These are phyloP conservation scores for Microsporum ferrugineum DNA, from an alignment of 2,329 filamentous ascomycete species.

Conservation along the genomic window DNA sequence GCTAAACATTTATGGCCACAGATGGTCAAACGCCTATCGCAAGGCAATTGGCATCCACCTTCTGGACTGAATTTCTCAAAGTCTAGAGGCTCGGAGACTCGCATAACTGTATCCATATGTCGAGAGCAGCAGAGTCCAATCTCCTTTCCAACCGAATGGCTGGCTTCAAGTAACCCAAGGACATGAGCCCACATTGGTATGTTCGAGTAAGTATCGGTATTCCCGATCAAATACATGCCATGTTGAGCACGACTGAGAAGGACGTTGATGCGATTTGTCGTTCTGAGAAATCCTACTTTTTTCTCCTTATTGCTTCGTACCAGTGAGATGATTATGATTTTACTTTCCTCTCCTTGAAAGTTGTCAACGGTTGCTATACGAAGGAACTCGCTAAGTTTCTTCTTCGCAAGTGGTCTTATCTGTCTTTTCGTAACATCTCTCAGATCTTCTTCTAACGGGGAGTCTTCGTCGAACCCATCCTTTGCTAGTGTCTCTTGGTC, in stretches of 20 bases:
- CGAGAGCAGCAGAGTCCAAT: slow-evolving; percentile 40
- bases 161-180: slow-evolving; percentile 5
- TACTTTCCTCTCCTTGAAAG: slow-evolving; percentile 27
- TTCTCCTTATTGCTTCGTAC: slow-evolving; percentile 23
- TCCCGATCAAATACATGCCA: slow-evolving; percentile 26
- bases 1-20: slow-evolving; percentile 38
- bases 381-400: not conserved
- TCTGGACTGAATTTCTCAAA: slow-evolving; percentile 48
- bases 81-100: slow-evolving; percentile 44
- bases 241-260: slow-evolving; percentile 22
- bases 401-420: not conserved
- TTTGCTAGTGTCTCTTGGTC: slow-evolving; percentile 46
- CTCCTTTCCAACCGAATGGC: slow-evolving; percentile 1
- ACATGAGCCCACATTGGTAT: slow-evolving; percentile 11
- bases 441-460: not conserved
- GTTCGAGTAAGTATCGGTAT: slow-evolving; percentile 6
- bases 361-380: slow-evolving; percentile 5
- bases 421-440: not conserved
- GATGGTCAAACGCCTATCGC: slow-evolving; percentile 30
- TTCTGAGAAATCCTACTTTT: slow-evolving; percentile 23
- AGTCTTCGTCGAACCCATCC: slow-evolving; percentile 20
- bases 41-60: slow-evolving; percentile 48
- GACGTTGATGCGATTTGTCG: slow-evolving; percentile 26
- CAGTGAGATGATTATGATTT: slow-evolving; percentile 23
- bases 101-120: slow-evolving; percentile 44